Percentiles rank a stretch among this genome's conserved stretches.
Conservation (phyloP, 768 basidiomycete genomes). For the Pilatotrama ljubarskyi region DNA sequence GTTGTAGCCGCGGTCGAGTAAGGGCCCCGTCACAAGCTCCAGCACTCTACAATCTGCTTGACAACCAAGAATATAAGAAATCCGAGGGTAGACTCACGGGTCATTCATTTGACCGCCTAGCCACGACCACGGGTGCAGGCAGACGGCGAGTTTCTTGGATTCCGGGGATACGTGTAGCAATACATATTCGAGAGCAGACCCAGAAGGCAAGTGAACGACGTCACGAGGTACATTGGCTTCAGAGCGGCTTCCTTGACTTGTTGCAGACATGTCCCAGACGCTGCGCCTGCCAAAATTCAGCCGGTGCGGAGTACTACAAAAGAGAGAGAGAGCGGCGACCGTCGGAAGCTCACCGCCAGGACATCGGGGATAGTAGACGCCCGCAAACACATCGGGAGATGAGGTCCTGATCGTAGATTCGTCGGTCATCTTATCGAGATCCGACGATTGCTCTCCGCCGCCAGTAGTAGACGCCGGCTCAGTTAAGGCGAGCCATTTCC, state of each 20-base stretch:
- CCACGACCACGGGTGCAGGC: slow-evolving; percentile 86
- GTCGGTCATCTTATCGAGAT: slow-evolving; percentile 8
- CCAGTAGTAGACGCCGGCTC: background rate
- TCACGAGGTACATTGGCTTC: slow-evolving; percentile 1
- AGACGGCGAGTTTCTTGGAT: slow-evolving; percentile 57
- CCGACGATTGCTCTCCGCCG: background rate
- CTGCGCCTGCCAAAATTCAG: too few relatives aligned
- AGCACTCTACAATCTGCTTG: slow-evolving; percentile 45
- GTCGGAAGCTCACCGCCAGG: background rate
- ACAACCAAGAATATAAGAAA: background rate
- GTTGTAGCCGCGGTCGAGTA: slow-evolving; percentile 47
- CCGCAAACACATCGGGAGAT: background rate
- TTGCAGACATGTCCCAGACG: background rate
- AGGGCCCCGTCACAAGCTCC: slow-evolving; percentile 42
- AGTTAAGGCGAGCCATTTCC: background rate
- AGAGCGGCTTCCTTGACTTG: background rate
- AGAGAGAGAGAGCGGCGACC: background rate
- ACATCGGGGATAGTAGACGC: background rate
- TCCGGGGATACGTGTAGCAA: slow-evolving; percentile 7
- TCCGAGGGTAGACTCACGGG: slow-evolving; percentile 52
- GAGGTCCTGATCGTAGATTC: background rate
- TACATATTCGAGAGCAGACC: slow-evolving; percentile 24
- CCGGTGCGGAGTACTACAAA: background rate
- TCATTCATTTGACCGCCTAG: slow-evolving; percentile 77
- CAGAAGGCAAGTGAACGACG: slow-evolving; percentile 25